phyloP scores from a whole-genome alignment of 345 rosid genomes.

The thale cress (Arabidopsis thaliana) region DNA sequence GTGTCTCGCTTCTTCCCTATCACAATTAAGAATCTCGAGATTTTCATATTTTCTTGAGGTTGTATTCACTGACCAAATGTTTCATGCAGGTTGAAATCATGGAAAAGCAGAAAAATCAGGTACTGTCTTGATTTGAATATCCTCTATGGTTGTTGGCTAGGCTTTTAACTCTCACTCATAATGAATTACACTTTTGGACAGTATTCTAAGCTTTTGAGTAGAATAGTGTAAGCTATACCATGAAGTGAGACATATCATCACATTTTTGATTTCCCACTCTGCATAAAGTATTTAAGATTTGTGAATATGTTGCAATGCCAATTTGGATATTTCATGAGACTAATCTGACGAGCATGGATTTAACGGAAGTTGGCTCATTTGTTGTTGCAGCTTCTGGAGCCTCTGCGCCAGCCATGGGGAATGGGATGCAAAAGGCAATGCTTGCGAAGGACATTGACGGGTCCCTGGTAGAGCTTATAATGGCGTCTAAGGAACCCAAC shows the following conservation, averaged over 20 bases:
- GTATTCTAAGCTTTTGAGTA: not conserved
- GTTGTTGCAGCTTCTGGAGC: conserved; percentile 55
- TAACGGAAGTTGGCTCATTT: conserved; percentile 1
- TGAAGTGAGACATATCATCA: not conserved
- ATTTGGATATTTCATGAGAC: not conserved
- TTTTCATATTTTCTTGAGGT: conserved; percentile 3
- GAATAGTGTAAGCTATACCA: not conserved
- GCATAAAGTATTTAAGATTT: not conserved
- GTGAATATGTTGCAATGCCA: conserved; percentile 1
- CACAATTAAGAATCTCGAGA: conserved; percentile 20
- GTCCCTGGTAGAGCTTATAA: conserved; percentile 73
- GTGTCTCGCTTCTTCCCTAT: conserved; percentile 33
- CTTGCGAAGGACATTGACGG: conserved; percentile 84
- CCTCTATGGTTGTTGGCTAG: conserved; percentile 4
- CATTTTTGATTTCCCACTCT: not conserved
- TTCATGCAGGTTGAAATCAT: conserved; percentile 61
- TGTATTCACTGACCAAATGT: conserved; percentile 23
- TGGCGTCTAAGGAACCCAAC: conserved; percentile 16
- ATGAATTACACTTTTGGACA: conserved; percentile 7
- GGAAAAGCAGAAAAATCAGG: conserved; percentile 69
- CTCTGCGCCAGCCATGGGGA: conserved; percentile 53
- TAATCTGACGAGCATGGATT: conserved; percentile 3
- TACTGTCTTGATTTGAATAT: conserved; percentile 36
- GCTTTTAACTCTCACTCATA: not conserved
- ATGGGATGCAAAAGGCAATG: conserved; percentile 63